Evolutionary conservation across 2,329 filamentous ascomycete species (phyloP), one percentile per base, ranked within the genome.

Genomic region (Epichloe festucae): DNA sequence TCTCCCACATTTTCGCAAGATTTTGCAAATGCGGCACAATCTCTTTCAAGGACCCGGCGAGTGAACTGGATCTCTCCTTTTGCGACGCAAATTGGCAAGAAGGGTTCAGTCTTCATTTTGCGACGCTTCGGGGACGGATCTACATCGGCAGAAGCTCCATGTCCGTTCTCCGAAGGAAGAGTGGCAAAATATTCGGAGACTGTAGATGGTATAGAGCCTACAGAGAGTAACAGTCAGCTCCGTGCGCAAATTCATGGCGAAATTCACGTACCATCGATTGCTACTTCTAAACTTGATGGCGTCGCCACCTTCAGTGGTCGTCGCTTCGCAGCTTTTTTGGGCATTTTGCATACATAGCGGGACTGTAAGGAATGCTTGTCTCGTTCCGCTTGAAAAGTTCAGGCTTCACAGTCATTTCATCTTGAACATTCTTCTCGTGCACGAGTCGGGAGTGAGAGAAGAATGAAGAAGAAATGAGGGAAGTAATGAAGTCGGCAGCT

Each of bases 91-190:
- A 68, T 60, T 19, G 59, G 56, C 23, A 50, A 35, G 15, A 44
- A 38, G 40, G 45, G 47, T 50, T 53, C 44, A 19, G 44, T 17
- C 3, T 54, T 51, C 12, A 58, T 55, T 58, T 64, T 69, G 47
- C 59, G 65, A 47, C 66, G 65, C 57, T 69, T 69, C 4, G 53
- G 19, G 15, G 61, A 55, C 17, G 57, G 59, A n/a, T 58, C 58
- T 7, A 49, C 45, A 15, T 56, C 46, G 11, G 51, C 31, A 38
- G 34, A 8, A 35, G 15, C 45, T 7, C 56, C 55, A 17, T 49
- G 40, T 17, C 44, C 41, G 27, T 57, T 52, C 15, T 40, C 45
- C 19, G 53, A 57, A 31, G 60, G 56, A 15, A 68, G 38, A 23
- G 39, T 43, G 3, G 57, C 46, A 10, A 67, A 47, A 42, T 51